Percentiles rank a stretch among this genome's conserved stretches.
These are phyloP conservation scores for Podochytrium sp. DNA, from an alignment of 192 early-diverging fungal genomes.

Conservation along the genomic window DNA sequence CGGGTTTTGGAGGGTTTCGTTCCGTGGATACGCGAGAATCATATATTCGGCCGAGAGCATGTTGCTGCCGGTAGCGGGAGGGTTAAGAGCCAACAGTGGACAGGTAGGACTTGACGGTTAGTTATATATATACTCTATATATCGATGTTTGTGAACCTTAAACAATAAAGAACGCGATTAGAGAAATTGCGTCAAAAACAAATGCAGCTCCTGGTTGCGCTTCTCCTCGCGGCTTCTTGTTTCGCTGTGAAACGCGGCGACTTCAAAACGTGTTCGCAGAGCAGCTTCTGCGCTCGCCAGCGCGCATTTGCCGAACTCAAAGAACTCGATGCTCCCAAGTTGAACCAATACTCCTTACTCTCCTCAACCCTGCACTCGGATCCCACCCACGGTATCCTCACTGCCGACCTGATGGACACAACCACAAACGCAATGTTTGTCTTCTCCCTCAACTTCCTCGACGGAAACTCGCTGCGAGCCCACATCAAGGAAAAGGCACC, in stretches of 20 bases:
- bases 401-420: constrained; percentile 61
- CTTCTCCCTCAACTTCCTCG: constrained; percentile 8
- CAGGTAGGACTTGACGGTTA: too few species aligned
- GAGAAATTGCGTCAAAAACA: too few species aligned
- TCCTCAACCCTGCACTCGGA: constrained; percentile 60
- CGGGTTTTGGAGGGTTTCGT: too few species aligned
- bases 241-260: constrained; percentile 65
- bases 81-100: too few species aligned
- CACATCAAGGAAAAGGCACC: constrained; percentile 27
- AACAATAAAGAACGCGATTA: too few species aligned
- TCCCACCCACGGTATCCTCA: constrained; percentile 46
- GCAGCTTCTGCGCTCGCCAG: constrained; percentile 88
- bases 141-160: too few species aligned
- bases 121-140: too few species aligned
- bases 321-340: constrained; percentile 31
- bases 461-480: constrained; percentile 33
- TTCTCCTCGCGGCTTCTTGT: background rate
- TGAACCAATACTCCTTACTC: constrained; percentile 66
- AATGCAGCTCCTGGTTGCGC: background rate
- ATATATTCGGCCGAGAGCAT: too few species aligned
- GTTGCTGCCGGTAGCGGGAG: too few species aligned
- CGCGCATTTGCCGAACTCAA: constrained; percentile 75
- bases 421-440: constrained; percentile 36
- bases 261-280: constrained; percentile 88
- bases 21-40: too few species aligned